A percentile compares a stretch with the other conserved stretches of the same genome.
These are phyloP conservation scores for Kwoniella shandongensis DNA, from an alignment of 768 basidiomycete genomes.

Conservation along the genomic window DNA sequence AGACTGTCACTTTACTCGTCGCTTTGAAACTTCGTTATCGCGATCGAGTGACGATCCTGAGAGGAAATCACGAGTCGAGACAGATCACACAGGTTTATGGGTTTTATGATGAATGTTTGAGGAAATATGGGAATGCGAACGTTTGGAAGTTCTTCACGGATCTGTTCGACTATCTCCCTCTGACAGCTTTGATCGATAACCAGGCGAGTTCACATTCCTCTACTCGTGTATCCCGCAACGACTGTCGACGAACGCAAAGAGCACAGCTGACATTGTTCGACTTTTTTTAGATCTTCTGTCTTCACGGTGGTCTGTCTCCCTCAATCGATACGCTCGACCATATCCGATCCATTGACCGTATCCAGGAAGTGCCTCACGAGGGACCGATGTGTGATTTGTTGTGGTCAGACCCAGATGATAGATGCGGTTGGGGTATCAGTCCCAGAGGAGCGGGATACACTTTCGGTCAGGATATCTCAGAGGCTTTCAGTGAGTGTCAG, in stretches of 20 bases:
- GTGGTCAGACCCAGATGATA: constrained; percentile 99
- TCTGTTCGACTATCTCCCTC: constrained; percentile 93
- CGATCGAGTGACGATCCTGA: constrained; percentile 94
- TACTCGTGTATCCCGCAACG: background rate
- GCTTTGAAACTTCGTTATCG: constrained; percentile 97
- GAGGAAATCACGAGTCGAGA: constrained; percentile 97
- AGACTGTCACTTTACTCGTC: constrained; percentile 95
- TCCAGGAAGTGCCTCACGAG: constrained; percentile 99
- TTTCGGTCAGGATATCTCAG: constrained; percentile 97
- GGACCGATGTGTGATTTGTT: constrained; percentile 99
- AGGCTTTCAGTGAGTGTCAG: constrained; percentile 71
- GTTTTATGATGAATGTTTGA: constrained; percentile 98
- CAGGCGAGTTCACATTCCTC: constrained; percentile 90
- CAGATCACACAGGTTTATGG: constrained; percentile 99
- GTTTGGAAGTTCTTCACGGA: constrained; percentile 99
- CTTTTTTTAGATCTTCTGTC: constrained; percentile 82
- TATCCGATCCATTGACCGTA: constrained; percentile 95
- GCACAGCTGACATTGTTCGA: background rate
- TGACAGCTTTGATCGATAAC: constrained; percentile 97
- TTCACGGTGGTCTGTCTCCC: constrained; percentile 95
- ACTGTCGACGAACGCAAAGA: no score
- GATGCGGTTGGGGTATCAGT: constrained; percentile 98
- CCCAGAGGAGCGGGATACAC: constrained; percentile 98
- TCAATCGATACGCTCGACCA: constrained; percentile 99
- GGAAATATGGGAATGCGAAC: constrained; percentile 99